Evolutionary conservation across 148 eudicot species (phyloP).

Genomic region (Tetragonia tetragonoides): DNA sequence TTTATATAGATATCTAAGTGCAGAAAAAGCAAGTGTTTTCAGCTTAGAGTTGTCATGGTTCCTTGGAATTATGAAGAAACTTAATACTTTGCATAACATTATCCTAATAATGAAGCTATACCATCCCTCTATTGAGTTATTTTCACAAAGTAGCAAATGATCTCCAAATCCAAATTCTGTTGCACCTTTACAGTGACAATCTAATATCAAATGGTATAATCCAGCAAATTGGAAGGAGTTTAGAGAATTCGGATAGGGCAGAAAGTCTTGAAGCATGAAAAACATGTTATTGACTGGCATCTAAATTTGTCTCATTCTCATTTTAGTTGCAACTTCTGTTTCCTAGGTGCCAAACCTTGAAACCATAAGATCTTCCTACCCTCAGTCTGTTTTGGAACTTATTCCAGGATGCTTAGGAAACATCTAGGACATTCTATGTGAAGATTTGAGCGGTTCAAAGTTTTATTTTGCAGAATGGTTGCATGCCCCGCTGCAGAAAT

Average conservation of each 20-base stretch:
- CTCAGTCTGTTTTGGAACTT: conserved; percentile 16
- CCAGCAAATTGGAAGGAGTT: background rate
- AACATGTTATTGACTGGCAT: background rate
- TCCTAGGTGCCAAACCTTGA: background rate
- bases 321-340: background rate
- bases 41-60: background rate
- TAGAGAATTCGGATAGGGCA: background rate
- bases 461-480: conserved; percentile 51
- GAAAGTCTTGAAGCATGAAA: background rate
- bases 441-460: background rate
- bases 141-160: background rate
- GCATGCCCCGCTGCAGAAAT: conserved; percentile 85
- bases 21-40: background rate
- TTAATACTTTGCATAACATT: background rate
- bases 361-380: background rate
- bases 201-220: background rate
- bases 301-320: background rate
- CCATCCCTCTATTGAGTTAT: background rate
- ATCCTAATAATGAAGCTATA: background rate
- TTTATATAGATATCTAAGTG: background rate
- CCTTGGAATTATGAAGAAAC: background rate
- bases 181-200: background rate
- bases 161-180: background rate
- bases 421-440: background rate
- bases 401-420: background rate